These are phyloP conservation scores for Nannochloris sp. DNA, from an alignment of 139 green algal genomes.

Conservation along the genomic window DNA sequence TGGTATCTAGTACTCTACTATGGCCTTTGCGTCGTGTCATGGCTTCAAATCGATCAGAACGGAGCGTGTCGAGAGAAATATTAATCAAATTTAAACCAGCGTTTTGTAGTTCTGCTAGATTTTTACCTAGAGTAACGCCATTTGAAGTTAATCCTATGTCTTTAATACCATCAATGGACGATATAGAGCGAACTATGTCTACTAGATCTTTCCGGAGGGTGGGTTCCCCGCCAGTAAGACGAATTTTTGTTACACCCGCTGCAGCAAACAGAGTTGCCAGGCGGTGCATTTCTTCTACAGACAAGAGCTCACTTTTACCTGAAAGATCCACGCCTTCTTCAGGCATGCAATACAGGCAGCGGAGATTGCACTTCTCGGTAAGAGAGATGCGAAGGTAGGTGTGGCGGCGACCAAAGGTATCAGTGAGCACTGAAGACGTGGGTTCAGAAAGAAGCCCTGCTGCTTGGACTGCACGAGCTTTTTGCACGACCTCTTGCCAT, in stretches of 20 bases:
- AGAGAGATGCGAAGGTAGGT: constrained; percentile 96
- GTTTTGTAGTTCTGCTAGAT: constrained; percentile 52
- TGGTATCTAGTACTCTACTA: constrained; percentile 63
- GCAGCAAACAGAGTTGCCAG: constrained; percentile 72
- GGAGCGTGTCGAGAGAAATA: constrained; percentile 91
- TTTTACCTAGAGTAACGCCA: constrained; percentile 69
- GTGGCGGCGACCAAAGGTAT: constrained; percentile 69
- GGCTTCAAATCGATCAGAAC: constrained; percentile 74
- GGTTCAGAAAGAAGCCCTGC: constrained; percentile 94
- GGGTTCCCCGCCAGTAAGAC: constrained; percentile 94
- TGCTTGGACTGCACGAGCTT: constrained; percentile 8
- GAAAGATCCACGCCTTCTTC: constrained; percentile 89
- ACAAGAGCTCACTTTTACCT: constrained; percentile 56
- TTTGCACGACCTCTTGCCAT: not conserved
- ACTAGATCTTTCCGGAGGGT: constrained; percentile 85
- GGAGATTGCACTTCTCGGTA: constrained; percentile 98
- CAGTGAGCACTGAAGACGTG: too few relatives aligned
- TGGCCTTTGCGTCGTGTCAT: constrained; percentile 81
- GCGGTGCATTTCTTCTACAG: constrained; percentile 62
- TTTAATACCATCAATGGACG: constrained; percentile 50
- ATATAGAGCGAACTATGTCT: constrained; percentile 52
- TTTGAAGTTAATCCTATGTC: constrained; percentile 91
- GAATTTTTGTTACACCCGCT: constrained; percentile 86
- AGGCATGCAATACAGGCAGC: constrained; percentile 99
- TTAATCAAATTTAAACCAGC: constrained; percentile 84